A percentile compares a stretch with the other conserved stretches of the same genome.
Evolutionary conservation across 352 stramenopile species (phyloP).

Genomic region (Pythium vanterpoolii): DNA sequence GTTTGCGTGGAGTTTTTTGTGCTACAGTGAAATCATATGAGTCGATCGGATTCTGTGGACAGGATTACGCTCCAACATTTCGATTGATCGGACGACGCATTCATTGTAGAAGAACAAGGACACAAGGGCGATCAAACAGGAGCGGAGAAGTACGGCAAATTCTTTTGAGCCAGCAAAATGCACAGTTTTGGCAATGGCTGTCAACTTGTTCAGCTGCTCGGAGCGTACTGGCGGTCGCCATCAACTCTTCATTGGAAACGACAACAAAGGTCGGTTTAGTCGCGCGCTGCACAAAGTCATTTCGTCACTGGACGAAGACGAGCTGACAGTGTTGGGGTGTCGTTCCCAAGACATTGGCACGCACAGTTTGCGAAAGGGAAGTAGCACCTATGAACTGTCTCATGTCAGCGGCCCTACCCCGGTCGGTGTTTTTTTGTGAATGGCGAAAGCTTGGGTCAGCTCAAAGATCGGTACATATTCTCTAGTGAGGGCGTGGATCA

Average conservation of each 20-base stretch:
- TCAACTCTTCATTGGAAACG: conserved; percentile 12
- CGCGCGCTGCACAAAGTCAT: not conserved
- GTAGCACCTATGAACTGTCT: conserved; percentile 8
- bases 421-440: conserved; percentile 11
- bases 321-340: not conserved
- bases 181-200: conserved; percentile 9
- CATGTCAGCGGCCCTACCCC: conserved; percentile 11
- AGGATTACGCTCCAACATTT: conserved; percentile 16
- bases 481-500: conserved; percentile 11
- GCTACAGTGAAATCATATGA: conserved; percentile 16
- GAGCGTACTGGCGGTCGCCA: not conserved
- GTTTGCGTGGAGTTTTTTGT: conserved; percentile 18
- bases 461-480: conserved; percentile 13
- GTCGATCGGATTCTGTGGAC: conserved; percentile 11
- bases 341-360: conserved; percentile 1
- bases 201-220: conserved; percentile 9
- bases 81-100: conserved; percentile 10
- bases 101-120: conserved; percentile 14
- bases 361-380: conserved; percentile 9
- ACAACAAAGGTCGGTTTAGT: conserved; percentile 9
- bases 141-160: conserved; percentile 16
- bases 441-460: conserved; percentile 14
- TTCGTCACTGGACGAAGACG: not conserved
- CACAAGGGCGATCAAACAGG: conserved; percentile 16
- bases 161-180: conserved; percentile 16